phyloP scores from a whole-genome alignment of 192 early-diverging fungal species.

The Paraglomus occultum region DNA sequence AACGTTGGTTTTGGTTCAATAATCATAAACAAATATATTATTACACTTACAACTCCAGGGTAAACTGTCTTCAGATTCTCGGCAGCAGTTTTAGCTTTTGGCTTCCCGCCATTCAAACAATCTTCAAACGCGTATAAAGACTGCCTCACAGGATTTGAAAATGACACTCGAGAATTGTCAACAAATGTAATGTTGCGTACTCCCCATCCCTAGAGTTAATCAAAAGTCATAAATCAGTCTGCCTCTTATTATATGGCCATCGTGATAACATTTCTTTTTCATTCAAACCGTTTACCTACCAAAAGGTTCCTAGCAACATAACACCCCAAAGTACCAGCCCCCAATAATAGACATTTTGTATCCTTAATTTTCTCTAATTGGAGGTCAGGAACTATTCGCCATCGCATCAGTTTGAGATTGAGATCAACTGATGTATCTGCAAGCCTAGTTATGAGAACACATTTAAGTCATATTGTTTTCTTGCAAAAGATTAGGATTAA shows the following conservation, averaged over 20 bases:
- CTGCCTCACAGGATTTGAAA: slow-evolving; percentile 96
- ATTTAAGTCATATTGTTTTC: not conserved
- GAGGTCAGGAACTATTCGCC: slow-evolving; percentile 85
- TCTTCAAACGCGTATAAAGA: slow-evolving; percentile 91
- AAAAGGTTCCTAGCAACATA: slow-evolving; percentile 84
- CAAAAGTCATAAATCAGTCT: not conserved
- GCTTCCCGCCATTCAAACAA: slow-evolving; percentile 78
- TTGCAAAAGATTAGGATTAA: not conserved
- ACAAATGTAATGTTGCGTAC: slow-evolving; percentile 92
- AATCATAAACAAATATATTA: not conserved
- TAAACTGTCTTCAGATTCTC: slow-evolving; percentile 69
- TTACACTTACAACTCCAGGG: slow-evolving; percentile 69
- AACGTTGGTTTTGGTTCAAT: not conserved
- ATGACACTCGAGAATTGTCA: slow-evolving; percentile 87
- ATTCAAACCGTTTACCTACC: slow-evolving; percentile 35
- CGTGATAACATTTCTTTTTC: not conserved
- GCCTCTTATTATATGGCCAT: no score
- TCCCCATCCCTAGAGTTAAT: slow-evolving; percentile 77
- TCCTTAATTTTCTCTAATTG: slow-evolving; percentile 75
- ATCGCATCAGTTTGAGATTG: slow-evolving; percentile 96
- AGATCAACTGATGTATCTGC: slow-evolving; percentile 89
- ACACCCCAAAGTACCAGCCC: slow-evolving; percentile 93
- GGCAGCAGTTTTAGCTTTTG: slow-evolving; percentile 88
- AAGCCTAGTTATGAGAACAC: slow-evolving; percentile 48
- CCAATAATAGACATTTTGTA: slow-evolving; percentile 83